These are phyloP conservation scores for Boletus rubescentipes DNA, from an alignment of 768 basidiomycete genomes.

Conservation along the genomic window DNA sequence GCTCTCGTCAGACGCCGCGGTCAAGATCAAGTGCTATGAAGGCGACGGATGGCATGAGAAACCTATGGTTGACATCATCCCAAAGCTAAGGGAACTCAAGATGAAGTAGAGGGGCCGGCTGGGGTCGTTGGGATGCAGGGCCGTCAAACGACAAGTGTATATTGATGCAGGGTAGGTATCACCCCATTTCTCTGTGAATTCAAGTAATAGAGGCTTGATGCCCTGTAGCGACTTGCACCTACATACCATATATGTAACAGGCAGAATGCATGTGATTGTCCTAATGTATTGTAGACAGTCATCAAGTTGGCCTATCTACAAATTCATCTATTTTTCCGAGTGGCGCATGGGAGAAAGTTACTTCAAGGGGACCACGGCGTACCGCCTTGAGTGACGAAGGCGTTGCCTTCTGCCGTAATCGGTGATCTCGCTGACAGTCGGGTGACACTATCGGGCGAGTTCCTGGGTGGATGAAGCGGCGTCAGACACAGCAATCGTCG, in stretches of 20 bases:
- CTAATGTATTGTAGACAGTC: not conserved
- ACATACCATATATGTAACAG: no score
- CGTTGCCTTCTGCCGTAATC: constrained; percentile 16
- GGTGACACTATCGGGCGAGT: not conserved
- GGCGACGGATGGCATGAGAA: constrained; percentile 22
- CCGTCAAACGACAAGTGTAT: not conserved
- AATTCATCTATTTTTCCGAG: not conserved
- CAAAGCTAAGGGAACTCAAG: constrained; percentile 28
- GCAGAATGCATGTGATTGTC: constrained; percentile 13
- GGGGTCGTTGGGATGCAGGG: not conserved
- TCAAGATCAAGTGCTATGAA: constrained; percentile 17
- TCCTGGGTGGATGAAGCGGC: no score
- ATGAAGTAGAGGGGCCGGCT: constrained; percentile 5
- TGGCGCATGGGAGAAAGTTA: not conserved
- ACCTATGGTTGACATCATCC: constrained; percentile 30
- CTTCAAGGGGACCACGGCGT: not conserved
- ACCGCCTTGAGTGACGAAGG: constrained; percentile 18
- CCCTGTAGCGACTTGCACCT: not conserved
- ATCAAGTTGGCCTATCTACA: not conserved
- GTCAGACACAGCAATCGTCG: constrained; percentile 14
- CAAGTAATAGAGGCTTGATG: not conserved
- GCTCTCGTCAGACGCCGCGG: not conserved
- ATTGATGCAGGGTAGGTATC: not conserved
- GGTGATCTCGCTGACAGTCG: not conserved
- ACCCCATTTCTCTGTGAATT: not conserved